phyloP scores from a whole-genome alignment of 2,329 filamentous ascomycete genomes.

The Grosmannia clavigera region DNA sequence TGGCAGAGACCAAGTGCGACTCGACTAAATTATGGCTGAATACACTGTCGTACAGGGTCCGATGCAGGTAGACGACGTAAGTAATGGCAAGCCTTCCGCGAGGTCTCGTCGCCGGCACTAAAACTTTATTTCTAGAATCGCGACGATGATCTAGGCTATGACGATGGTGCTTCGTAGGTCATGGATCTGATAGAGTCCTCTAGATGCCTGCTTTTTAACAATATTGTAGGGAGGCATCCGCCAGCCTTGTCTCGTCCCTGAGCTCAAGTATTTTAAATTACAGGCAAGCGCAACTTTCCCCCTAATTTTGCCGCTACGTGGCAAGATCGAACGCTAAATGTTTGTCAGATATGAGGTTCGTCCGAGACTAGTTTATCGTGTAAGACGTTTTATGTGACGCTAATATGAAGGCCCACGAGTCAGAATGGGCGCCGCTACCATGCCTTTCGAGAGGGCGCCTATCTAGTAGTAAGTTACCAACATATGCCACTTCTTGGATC shows the following conservation, averaged over 20 bases:
- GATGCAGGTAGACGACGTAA: too few relatives aligned
- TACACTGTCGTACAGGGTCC: too few relatives aligned
- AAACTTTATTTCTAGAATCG: not conserved
- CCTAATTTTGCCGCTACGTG: too few relatives aligned
- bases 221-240: not conserved
- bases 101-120: not conserved
- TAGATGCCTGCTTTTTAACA: not conserved
- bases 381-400: too few relatives aligned
- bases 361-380: not conserved
- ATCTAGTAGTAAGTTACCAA: not conserved
- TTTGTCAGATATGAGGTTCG: not conserved
- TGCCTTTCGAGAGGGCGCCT: constrained; percentile 1
- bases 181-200: too few relatives aligned
- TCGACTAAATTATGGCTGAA: too few relatives aligned
- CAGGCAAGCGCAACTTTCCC: not conserved
- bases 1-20: too few relatives aligned
- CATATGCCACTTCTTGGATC: not conserved
- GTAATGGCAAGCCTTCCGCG: too few relatives aligned
- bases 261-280: constrained; percentile 1
- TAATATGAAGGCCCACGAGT: not conserved
- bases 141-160: not conserved
- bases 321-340: not conserved
- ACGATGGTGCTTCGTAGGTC: not conserved
- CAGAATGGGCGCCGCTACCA: constrained; percentile 3
- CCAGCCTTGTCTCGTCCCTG: not conserved